Evolutionary conservation across 331 rosid species (phyloP), one percentile per base, ranked within the genome.

Genomic region (Malus hybrid): DNA sequence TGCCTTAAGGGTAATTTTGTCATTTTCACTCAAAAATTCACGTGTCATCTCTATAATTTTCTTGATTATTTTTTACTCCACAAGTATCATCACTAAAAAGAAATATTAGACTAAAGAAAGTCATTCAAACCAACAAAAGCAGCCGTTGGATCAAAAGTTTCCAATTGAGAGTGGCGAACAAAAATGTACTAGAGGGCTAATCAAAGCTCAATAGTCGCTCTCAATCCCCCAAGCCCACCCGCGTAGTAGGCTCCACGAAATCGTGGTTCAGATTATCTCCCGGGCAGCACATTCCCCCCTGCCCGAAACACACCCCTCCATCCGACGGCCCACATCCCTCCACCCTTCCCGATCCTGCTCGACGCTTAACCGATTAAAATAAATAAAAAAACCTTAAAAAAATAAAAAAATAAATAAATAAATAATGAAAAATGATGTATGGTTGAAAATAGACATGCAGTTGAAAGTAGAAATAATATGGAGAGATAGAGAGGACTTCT

Each of bases 241-340:
- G 20, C 5, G 0, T 14, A 2, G 19, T 63, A 34, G 84, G 67
- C 76, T 79, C 87, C 74, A 56, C 69, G 10, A 68, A 18, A n/a
- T 39, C 32, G 61, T 71, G 84, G 88, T 55, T 81, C 61, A 79
- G 72, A 79, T 83, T 66, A 50, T 18, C 74, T 61, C 50, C 36
- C 71, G 50, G 80, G 70, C 84, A 77, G 42, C 70, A 6, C 46
- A 30, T 14, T 28, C 12, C 34, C 34, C 29, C 22, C 66, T 75
- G 75, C 78, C 83, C 80, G 62, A 57, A 66, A 12, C 75, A 52
- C 60, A 4, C 72, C 19, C 19, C 26, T 16, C 39, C 9, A 18
- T 77, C 76, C 46, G 12, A 20, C 70, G 63, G 70, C 22, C 32
- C 70, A 44, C 22, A 20, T 55, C 46, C 46, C 53, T n/a, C 4